Evolutionary conservation across 2,329 filamentous ascomycete genomes (phyloP).

Genomic region (Didymosphaeria variabile): DNA sequence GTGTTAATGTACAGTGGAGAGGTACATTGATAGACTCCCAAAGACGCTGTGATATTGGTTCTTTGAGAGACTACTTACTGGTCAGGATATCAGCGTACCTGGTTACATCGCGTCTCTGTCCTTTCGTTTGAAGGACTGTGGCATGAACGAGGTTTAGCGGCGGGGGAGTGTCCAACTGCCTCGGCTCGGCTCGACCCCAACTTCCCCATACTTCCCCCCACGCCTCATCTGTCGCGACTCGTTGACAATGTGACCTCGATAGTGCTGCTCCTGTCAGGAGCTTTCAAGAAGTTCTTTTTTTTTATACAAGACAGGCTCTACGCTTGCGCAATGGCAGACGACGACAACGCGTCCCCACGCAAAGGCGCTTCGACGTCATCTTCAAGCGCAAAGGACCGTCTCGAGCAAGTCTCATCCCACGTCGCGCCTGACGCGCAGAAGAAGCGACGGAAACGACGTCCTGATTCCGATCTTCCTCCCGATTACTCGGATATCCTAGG

Average conservation of each 20-base stretch:
- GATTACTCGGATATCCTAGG: constrained; percentile 69
- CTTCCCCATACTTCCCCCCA: constrained; percentile 28
- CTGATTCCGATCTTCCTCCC: constrained; percentile 59
- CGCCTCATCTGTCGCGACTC: constrained; percentile 11
- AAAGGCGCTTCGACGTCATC: constrained; percentile 33
- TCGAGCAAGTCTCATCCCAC: constrained; percentile 60
- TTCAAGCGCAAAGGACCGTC: constrained; percentile 52
- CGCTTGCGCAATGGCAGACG: constrained; percentile 34
- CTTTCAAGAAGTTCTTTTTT: neutral
- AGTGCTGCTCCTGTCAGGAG: constrained; percentile 27
- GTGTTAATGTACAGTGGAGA: too few species aligned
- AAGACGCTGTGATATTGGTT: too few species aligned
- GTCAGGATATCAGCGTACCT: neutral
- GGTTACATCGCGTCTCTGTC: neutral
- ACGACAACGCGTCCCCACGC: constrained; percentile 23
- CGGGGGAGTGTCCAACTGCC: constrained; percentile 36
- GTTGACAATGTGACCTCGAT: constrained; percentile 30
- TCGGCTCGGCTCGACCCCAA: constrained; percentile 43
- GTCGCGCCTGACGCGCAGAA: constrained; percentile 49
- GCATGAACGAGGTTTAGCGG: constrained; percentile 23
- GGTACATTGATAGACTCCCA: too few species aligned
- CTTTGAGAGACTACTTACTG: too few species aligned
- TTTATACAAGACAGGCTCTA: neutral
- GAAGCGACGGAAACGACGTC: constrained; percentile 46
- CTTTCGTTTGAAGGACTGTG: constrained; percentile 3